These are phyloP conservation scores for Madurella fahalii DNA, from an alignment of 2,329 filamentous ascomycete species.

Conservation along the genomic window DNA sequence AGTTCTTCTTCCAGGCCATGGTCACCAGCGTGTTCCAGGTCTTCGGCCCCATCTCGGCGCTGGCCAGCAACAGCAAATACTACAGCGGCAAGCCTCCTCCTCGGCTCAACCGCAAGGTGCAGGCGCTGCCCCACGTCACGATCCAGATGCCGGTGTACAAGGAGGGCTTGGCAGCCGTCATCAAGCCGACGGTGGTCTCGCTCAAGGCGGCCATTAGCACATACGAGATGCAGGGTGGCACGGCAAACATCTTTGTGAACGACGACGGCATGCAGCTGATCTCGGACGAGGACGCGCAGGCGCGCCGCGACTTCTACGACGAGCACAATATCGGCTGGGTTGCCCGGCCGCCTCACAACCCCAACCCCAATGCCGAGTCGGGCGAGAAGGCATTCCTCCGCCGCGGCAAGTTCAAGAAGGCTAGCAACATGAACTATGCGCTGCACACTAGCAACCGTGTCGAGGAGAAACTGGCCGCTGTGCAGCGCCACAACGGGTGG, in stretches of 20 bases:
- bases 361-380: slow-evolving; percentile 43
- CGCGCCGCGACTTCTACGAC: slow-evolving; percentile 52
- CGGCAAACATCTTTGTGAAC: slow-evolving; percentile 64
- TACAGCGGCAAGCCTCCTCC: slow-evolving; percentile 39
- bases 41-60: slow-evolving; percentile 45
- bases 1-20: slow-evolving; percentile 48
- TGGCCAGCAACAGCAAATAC: slow-evolving; percentile 43
- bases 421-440: slow-evolving; percentile 65
- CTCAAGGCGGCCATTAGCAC: slow-evolving; percentile 55
- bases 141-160: slow-evolving; percentile 51
- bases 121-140: slow-evolving; percentile 45
- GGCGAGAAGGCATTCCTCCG: slow-evolving; percentile 49
- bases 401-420: slow-evolving; percentile 61
- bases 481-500: slow-evolving; percentile 38
- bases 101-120: slow-evolving; percentile 34
- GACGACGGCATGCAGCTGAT: slow-evolving; percentile 66
- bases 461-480: slow-evolving; percentile 46
- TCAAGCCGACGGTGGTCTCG: slow-evolving; percentile 52
- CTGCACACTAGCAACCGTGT: slow-evolving; percentile 52
- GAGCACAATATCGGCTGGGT: slow-evolving; percentile 57
- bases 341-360: slow-evolving; percentile 45
- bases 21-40: slow-evolving; percentile 48
- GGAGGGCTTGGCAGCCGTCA: slow-evolving; percentile 45
- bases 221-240: slow-evolving; percentile 59
- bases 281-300: slow-evolving; percentile 43